Percentiles rank a stretch among this genome's conserved stretches.
These are phyloP conservation scores for Phytophthora megakarya DNA, from an alignment of 352 stramenopile species.

Conservation along the genomic window DNA sequence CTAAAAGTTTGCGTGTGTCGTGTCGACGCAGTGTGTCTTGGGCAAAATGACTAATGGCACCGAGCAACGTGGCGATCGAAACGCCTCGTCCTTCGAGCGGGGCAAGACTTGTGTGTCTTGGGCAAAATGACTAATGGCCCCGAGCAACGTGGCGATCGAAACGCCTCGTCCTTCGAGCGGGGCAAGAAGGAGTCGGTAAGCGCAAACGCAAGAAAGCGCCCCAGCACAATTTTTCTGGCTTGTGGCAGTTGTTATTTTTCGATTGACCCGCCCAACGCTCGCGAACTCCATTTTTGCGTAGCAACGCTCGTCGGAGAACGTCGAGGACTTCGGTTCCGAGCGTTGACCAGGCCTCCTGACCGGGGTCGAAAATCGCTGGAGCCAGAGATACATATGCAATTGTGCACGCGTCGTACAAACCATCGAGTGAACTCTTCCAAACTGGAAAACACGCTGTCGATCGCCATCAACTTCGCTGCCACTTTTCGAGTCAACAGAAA, in stretches of 20 bases:
- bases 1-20: not conserved
- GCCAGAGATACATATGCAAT: slow-evolving; percentile 6
- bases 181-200: slow-evolving; percentile 34
- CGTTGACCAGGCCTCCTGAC: not conserved
- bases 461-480: too few relatives aligned
- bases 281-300: slow-evolving; percentile 23
- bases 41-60: slow-evolving; percentile 23
- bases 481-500: too few relatives aligned
- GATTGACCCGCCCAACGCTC: slow-evolving; percentile 21
- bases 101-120: slow-evolving; percentile 16
- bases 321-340: slow-evolving; percentile 4
- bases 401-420: slow-evolving; percentile 24
- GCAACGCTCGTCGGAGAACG: slow-evolving; percentile 18
- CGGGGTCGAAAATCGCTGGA: slow-evolving; percentile 12
- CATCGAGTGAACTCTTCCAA: not conserved
- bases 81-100: slow-evolving; percentile 13
- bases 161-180: slow-evolving; percentile 13
- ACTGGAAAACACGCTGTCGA: not conserved
- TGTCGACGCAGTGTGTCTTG: not conserved
- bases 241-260: slow-evolving; percentile 31
- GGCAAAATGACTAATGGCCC: slow-evolving; percentile 24
- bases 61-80: slow-evolving; percentile 24
- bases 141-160: slow-evolving; percentile 24
- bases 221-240: slow-evolving; percentile 25
- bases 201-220: slow-evolving; percentile 21